These are phyloP conservation scores for Cercospora brassicicola DNA, from an alignment of 2,329 filamentous ascomycete species.

Conservation along the genomic window DNA sequence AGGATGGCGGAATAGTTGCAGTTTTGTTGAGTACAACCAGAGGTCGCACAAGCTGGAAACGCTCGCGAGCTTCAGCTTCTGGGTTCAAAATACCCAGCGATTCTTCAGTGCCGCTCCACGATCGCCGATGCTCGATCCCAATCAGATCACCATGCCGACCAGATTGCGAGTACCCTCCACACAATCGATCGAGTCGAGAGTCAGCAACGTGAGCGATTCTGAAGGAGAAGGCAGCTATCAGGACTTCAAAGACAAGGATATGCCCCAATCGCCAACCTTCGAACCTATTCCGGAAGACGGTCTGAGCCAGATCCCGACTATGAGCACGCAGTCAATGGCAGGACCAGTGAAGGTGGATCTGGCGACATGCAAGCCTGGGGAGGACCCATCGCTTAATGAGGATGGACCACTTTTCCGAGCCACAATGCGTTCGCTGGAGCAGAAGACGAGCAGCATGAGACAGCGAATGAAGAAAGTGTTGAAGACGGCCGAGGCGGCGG, in stretches of 20 bases:
- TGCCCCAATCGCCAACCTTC: slow-evolving; percentile 50
- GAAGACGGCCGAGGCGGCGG: slow-evolving; percentile 86
- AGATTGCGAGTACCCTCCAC: slow-evolving; percentile 81
- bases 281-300: slow-evolving; percentile 52
- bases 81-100: slow-evolving; percentile 68
- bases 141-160: slow-evolving; percentile 42
- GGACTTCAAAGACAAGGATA: slow-evolving; percentile 44
- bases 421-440: slow-evolving; percentile 92
- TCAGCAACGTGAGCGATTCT: slow-evolving; percentile 67
- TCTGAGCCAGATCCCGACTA: slow-evolving; percentile 45
- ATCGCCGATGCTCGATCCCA: slow-evolving; percentile 64
- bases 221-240: slow-evolving; percentile 54
- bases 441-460: slow-evolving; percentile 94
- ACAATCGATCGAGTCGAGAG: slow-evolving; percentile 80
- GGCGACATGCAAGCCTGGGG: slow-evolving; percentile 77
- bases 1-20: slow-evolving; percentile 95
- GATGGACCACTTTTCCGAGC: slow-evolving; percentile 95
- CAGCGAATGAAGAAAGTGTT: slow-evolving; percentile 93
- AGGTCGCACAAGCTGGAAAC: slow-evolving; percentile 85
- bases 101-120: slow-evolving; percentile 47
- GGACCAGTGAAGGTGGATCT: slow-evolving; percentile 76
- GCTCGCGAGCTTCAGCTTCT: slow-evolving; percentile 90
- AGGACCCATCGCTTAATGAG: slow-evolving; percentile 81
- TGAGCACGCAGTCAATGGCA: slow-evolving; percentile 40
- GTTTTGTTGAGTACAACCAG: slow-evolving; percentile 96